Base-by-base conservation (phyloP, 78 protist genomes). In the Dictyostelium capitatum region DNA sequence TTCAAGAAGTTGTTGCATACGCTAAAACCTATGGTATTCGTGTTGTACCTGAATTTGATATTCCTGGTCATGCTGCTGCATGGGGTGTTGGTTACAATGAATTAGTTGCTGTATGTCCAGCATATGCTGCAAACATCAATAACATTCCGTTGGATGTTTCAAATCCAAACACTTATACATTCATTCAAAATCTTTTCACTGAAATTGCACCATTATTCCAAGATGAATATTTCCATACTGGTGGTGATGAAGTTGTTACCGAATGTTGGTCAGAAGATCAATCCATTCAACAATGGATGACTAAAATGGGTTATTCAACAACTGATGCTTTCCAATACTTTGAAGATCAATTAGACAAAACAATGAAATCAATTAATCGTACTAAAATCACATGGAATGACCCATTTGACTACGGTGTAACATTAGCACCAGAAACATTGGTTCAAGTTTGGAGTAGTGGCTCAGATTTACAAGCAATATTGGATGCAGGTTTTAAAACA, bases 1-100 rank as follows among this genome's bases (percentile, higher is more conserved):
- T 98, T 19, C 57, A 59, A 37, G 82, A 67, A 6, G 51, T 98
- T 6, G 97, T 98, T 46, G 97, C 89, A 30, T 96, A 89, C 57
- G 99, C 98, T 0, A 41, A 75, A 25, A 43, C 77, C 62, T 90
- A 96, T 41, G 99, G 99, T 28, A 82, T 98, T 46, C 93, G 95
- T 59, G 98, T 98, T 6, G 53, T 97, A 9, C 83, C 95, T 12
- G 98, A 97, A 50, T 46, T 98, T 67, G 99, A 98, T 89, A 92
- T 91, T 64, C 99, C 99, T 6, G 99, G 98, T 23, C 99, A 98
- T 93, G 79, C 98, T 11, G 90, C 80, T n/a, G 6, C 95, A 20
- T 97, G 97, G 99, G 92, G 99, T 83, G 48, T 23, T 53, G 98
- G 98, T 14, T 67, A 96, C 78, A 97, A 98, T 57, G 82, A 96